Evolutionary conservation across 2,329 filamentous ascomycete species (phyloP).

Genomic region (Corinectria fuckeliana): DNA sequence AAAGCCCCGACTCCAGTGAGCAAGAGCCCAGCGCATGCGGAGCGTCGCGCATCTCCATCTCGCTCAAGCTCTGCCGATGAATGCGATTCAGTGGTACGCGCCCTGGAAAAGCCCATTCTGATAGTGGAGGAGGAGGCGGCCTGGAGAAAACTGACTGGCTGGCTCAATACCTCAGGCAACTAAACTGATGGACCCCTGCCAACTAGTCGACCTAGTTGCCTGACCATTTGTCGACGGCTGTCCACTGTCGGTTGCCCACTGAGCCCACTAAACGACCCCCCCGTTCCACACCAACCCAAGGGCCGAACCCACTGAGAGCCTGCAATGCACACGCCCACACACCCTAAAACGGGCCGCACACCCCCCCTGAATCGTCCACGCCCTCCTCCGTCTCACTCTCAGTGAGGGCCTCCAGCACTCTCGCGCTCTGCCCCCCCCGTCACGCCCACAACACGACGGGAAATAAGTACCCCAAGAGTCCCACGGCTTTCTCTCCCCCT

Average conservation of each 20-base stretch:
- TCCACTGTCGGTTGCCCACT: not conserved
- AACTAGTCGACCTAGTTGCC: no score
- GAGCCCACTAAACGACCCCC: slow-evolving; percentile 5
- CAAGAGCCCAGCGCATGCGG: no score
- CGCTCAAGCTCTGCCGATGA: not conserved
- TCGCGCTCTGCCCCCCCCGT: slow-evolving; percentile 1
- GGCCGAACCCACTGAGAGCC: slow-evolving; percentile 12
- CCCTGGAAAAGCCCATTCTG: not conserved
- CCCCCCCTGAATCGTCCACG: slow-evolving; percentile 6
- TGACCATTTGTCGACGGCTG: not conserved
- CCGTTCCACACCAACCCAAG: slow-evolving; percentile 6
- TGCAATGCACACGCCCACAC: slow-evolving; percentile 10
- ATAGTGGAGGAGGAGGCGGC: no score
- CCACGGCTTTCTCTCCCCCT: slow-evolving; percentile 37
- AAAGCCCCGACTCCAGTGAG: not conserved
- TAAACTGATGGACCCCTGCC: not conserved
- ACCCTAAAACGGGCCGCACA: slow-evolving; percentile 7
- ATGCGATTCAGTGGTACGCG: slow-evolving; percentile 2
- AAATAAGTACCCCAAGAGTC: slow-evolving; percentile 53
- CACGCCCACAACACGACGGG: slow-evolving; percentile 29
- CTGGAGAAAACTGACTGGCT: no score
- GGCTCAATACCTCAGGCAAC: not conserved
- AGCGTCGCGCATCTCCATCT: no score
- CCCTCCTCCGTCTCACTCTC: slow-evolving; percentile 17
- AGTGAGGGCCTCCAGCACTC: slow-evolving; percentile 15